Percentiles rank a stretch among this genome's conserved stretches.
Conservation (phyloP, 345 rosid species). For the Iberis pinnata region DNA sequence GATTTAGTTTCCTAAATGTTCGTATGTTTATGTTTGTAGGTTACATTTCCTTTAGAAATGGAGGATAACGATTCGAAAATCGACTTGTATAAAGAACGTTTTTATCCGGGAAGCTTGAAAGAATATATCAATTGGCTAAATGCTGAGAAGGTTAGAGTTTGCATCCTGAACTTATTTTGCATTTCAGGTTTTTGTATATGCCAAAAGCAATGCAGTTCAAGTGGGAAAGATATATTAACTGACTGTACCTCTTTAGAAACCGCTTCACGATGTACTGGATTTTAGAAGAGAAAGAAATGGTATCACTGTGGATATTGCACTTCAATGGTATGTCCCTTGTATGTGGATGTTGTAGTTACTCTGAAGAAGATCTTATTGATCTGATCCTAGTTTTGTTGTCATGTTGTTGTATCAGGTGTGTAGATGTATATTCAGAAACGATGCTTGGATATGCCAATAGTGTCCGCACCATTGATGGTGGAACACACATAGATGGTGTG, state of each 20-base stretch:
- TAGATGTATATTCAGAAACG: slow-evolving; percentile 93
- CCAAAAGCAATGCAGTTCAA: no score
- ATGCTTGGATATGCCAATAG: slow-evolving; percentile 91
- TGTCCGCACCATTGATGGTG: slow-evolving; percentile 90
- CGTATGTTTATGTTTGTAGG: slow-evolving; percentile 39
- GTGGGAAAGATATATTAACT: no score
- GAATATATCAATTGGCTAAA: slow-evolving; percentile 69
- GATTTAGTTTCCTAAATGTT: background rate
- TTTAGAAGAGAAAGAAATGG: slow-evolving; percentile 66
- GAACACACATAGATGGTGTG: slow-evolving; percentile 91
- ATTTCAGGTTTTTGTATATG: background rate
- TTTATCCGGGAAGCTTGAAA: slow-evolving; percentile 56
- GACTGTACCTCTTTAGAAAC: slow-evolving; percentile 36
- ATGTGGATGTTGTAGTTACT: background rate
- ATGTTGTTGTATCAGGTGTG: slow-evolving; percentile 50
- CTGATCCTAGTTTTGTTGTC: no score
- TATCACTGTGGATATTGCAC: slow-evolving; percentile 57
- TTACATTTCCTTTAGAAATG: slow-evolving; percentile 43
- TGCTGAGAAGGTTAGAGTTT: slow-evolving; percentile 52
- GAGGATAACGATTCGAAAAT: slow-evolving; percentile 49
- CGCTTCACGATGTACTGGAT: slow-evolving; percentile 81
- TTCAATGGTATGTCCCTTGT: slow-evolving; percentile 65
- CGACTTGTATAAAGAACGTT: slow-evolving; percentile 43
- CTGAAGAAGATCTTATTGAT: no score
- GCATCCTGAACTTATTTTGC: background rate